These are phyloP conservation scores for Parascedosporium putredinis DNA, from an alignment of 2,329 filamentous ascomycete species.

Conservation along the genomic window DNA sequence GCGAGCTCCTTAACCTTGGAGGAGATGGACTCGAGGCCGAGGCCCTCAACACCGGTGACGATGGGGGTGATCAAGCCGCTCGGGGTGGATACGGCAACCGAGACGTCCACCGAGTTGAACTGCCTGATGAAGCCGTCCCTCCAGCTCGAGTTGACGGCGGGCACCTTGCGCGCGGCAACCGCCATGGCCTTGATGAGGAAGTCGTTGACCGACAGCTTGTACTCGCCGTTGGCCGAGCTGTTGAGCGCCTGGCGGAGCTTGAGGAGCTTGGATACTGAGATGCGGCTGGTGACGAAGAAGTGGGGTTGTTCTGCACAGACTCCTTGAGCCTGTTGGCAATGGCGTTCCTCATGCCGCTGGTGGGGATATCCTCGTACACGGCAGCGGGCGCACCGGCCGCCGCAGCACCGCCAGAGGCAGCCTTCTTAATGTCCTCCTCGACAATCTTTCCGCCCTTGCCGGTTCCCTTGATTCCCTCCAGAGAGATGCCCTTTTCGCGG, in stretches of 20 bases:
- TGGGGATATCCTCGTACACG: conserved; percentile 72
- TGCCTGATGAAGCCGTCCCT: conserved; percentile 82
- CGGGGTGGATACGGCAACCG: conserved; percentile 89
- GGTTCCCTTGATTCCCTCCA: conserved; percentile 74
- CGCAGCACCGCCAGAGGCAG: conserved; percentile 45
- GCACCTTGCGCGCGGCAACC: conserved; percentile 83
- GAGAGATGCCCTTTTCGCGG: conserved; percentile 69
- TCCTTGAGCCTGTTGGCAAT: conserved; percentile 86
- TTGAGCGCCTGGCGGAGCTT: conserved; percentile 95
- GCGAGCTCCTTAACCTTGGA: conserved; percentile 88
- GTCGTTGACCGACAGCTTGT: conserved; percentile 99
- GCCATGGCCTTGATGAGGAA: conserved; percentile 96
- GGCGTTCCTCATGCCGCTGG: conserved; percentile 93
- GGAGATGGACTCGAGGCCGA: conserved; percentile 83
- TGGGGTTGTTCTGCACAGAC: conserved; percentile 88
- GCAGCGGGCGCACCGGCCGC: conserved; percentile 46
- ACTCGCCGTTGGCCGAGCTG: conserved; percentile 76
- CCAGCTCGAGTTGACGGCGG: conserved; percentile 94
- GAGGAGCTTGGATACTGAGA: conserved; percentile 90
- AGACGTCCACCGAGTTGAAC: conserved; percentile 87
- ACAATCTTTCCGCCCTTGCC: conserved; percentile 81
- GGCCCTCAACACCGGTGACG: conserved; percentile 76
- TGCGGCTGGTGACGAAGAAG: conserved; percentile 87
- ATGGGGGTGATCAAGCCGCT: conserved; percentile 95
- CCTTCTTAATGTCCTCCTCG: conserved; percentile 88